These are phyloP conservation scores for Heritiera littoralis DNA, from an alignment of 345 rosid genomes.

Conservation along the genomic window DNA sequence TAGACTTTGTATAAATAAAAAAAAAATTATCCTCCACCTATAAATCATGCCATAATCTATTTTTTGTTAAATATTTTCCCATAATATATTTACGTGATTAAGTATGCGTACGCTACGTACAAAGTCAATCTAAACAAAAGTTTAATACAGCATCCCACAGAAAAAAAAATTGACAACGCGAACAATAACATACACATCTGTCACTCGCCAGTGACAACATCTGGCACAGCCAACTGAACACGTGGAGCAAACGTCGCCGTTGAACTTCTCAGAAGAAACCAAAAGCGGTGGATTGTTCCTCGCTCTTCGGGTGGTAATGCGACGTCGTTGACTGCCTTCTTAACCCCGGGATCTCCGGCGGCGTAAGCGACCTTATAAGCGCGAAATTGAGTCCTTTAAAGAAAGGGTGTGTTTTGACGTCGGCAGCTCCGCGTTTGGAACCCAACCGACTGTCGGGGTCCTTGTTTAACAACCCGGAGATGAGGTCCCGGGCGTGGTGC, in stretches of 20 bases:
- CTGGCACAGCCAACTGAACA: constrained; percentile 39
- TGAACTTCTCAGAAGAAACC: constrained; percentile 53
- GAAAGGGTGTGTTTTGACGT: constrained; percentile 81
- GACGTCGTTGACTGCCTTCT: constrained; percentile 43
- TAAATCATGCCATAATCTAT: neutral
- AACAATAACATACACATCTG: constrained; percentile 33
- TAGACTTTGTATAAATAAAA: neutral
- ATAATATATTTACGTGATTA: constrained; percentile 22
- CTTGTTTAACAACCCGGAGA: constrained; percentile 65
- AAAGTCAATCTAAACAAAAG: constrained; percentile 12
- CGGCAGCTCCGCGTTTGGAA: constrained; percentile 81
- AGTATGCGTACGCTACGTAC: neutral
- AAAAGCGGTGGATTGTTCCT: constrained; percentile 47
- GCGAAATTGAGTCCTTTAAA: constrained; percentile 85
- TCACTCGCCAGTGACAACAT: constrained; percentile 35
- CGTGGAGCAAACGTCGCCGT: constrained; percentile 36
- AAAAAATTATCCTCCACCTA: neutral
- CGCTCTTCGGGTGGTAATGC: constrained; percentile 26
- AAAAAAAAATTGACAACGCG: neutral
- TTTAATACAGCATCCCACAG: neutral
- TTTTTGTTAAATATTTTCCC: constrained; percentile 27
- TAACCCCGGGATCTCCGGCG: constrained; percentile 64
- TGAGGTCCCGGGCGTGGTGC: constrained; percentile 70
- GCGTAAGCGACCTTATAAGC: constrained; percentile 64
- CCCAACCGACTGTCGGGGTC: constrained; percentile 76